Conservation (phyloP, 495 filamentous ascomycete species). For the Aspergillus incahuasiensis region DNA sequence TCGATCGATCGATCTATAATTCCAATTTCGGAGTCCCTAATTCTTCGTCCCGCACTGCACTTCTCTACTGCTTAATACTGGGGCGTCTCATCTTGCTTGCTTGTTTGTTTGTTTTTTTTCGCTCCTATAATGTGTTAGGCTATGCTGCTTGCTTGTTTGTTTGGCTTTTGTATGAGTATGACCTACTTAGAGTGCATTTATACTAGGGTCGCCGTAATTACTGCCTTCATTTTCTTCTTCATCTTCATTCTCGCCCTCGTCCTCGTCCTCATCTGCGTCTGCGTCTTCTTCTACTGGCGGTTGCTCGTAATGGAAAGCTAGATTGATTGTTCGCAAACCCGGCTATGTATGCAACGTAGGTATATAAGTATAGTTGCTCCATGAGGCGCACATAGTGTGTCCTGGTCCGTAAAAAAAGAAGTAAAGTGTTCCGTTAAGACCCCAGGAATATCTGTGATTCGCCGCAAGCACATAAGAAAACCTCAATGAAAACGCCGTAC, state of each 20-base stretch:
- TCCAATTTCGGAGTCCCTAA: too few species aligned
- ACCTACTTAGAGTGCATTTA: neutral
- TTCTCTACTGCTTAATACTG: constrained; percentile 7
- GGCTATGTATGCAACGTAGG: neutral
- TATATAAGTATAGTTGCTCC: neutral
- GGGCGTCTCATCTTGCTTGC: neutral
- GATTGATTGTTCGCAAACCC: neutral
- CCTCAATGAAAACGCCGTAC: too few species aligned
- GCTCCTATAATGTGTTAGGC: neutral
- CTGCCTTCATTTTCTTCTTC: neutral
- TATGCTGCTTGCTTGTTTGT: neutral
- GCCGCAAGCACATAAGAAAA: too few species aligned
- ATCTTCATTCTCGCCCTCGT: too few species aligned
- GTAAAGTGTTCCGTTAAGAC: neutral
- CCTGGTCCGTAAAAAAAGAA: neutral
- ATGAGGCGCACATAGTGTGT: neutral
- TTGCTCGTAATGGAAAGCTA: neutral
- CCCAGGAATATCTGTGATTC: neutral
- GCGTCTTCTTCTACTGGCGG: too few species aligned
- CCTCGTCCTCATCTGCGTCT: too few species aligned
- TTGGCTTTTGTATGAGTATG: neutral
- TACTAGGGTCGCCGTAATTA: neutral
- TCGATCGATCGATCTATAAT: too few species aligned
- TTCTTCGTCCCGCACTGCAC: too few species aligned
- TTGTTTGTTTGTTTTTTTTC: neutral